Percentiles rank a stretch among this genome's conserved stretches.
These are phyloP conservation scores for Trifolium fragiferum DNA, from an alignment of 306 rosid genomes.

Conservation along the genomic window DNA sequence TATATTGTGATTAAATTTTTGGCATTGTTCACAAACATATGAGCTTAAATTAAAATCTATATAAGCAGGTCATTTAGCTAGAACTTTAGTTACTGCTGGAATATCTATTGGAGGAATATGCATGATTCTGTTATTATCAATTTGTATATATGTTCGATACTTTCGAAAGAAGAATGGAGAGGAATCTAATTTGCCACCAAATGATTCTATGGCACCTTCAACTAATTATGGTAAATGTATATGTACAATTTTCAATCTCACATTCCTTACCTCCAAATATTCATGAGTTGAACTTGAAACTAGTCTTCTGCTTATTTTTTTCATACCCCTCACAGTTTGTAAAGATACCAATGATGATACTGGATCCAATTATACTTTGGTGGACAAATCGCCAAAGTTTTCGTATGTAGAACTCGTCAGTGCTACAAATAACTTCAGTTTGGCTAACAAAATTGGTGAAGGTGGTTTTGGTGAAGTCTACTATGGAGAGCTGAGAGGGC, in stretches of 20 bases:
- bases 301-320: too few species aligned
- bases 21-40: slow-evolving; percentile 5
- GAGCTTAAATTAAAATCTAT: background rate
- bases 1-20: slow-evolving; percentile 18
- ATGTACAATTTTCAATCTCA: background rate
- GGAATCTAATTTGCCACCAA: background rate
- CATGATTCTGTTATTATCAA: slow-evolving; percentile 33
- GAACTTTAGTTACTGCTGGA: background rate
- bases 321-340: too few species aligned
- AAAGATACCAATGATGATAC: background rate
- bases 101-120: background rate
- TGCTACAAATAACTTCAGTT: slow-evolving; percentile 74
- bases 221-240: background rate
- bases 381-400: slow-evolving; percentile 71
- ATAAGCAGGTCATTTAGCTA: slow-evolving; percentile 45
- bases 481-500: slow-evolving; percentile 83
- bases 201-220: background rate
- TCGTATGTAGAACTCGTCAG: slow-evolving; percentile 71
- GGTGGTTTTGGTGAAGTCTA: slow-evolving; percentile 88
- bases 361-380: background rate
- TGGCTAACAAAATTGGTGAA: slow-evolving; percentile 77
- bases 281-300: background rate
- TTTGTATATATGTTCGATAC: background rate
- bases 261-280: too few species aligned
- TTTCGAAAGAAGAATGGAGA: background rate